Base-by-base conservation (phyloP, 352 stramenopile species). In the Pythium coloratum region DNA sequence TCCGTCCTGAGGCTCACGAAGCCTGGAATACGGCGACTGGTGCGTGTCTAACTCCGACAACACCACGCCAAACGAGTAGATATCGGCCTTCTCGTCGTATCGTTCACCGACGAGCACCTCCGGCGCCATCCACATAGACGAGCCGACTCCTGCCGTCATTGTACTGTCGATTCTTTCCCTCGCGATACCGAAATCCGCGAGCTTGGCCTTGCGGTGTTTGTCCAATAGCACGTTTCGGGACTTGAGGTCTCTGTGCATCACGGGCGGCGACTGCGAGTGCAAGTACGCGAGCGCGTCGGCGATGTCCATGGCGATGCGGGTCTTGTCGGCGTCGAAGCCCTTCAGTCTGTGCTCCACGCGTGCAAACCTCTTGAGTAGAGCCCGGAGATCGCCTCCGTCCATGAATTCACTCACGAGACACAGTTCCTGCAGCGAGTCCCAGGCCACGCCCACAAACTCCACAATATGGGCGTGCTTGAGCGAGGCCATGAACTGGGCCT, bases 111-210 rank as follows among this genome's bases (percentile, higher is more conserved):
- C 50, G 68, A 81, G 73, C 3, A 80, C 71, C 34, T 80, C 70
- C 3, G 70, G 70, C 1, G 75, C 69, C 69, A 82, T 79, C 75
- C 71, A 82, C 42, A 80, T 46, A 30, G 67, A 73, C 9, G 76
- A 73, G 5, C 76, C 75, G 0, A 82, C 70, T 7, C 66, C 75
- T 7, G 66, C 72, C 9, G 72, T 80, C 69, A 82, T 79, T 1
- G 69, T 74, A 20, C 24, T 68, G 26, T 79, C 72, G n/a, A 55
- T 64, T 1, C 60, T 55, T 18, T 76, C 57, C 6, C 75, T 69
- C 46, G 72, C 72, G 10, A 77, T 69, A 24, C 72, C 72, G 54
- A 86, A 86, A 57, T 83, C 78, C 9, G 73, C 77, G 28, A 86
- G 51, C 40, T 86, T 86, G 28, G 70, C 75, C 36, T 80, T 58